A percentile compares a stretch with the other conserved stretches of the same genome.
These are phyloP conservation scores for Rhizoclosmatium sp. DNA, from an alignment of 192 early-diverging fungal species.

Conservation along the genomic window DNA sequence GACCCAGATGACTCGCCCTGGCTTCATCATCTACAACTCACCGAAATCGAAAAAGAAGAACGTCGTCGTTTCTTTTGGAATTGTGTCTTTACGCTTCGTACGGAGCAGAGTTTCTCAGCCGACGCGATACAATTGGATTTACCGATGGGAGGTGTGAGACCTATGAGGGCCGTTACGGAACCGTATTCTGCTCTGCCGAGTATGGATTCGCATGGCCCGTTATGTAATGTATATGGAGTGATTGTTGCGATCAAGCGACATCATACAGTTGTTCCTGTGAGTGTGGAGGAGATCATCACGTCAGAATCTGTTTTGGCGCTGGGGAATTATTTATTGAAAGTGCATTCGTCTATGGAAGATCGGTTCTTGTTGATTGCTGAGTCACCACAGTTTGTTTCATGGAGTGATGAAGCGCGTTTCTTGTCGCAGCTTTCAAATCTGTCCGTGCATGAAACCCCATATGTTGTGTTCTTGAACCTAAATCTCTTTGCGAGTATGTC, in stretches of 20 bases:
- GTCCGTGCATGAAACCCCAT: neutral
- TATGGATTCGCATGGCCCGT: neutral
- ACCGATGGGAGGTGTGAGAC: neutral
- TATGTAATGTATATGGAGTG: neutral
- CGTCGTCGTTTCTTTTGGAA: neutral
- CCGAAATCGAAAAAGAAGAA: neutral
- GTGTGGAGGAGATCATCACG: neutral
- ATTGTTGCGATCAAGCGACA: neutral
- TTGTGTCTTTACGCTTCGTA: neutral
- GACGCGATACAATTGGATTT: neutral
- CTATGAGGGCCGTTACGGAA: neutral
- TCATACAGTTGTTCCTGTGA: neutral
- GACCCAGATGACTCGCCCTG: conserved; percentile 14
- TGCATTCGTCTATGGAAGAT: neutral
- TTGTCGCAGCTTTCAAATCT: neutral
- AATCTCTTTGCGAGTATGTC: neutral
- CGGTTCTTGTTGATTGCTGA: neutral
- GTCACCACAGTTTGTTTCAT: neutral
- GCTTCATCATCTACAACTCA: neutral
- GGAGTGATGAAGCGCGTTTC: neutral
- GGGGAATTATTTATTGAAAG: neutral
- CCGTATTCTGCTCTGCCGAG: neutral
- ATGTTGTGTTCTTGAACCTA: neutral
- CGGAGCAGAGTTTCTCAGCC: neutral
- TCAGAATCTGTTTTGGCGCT: neutral